These are phyloP conservation scores for Acanthamoeba healyi DNA, from an alignment of 208 protist species.

Conservation along the genomic window DNA sequence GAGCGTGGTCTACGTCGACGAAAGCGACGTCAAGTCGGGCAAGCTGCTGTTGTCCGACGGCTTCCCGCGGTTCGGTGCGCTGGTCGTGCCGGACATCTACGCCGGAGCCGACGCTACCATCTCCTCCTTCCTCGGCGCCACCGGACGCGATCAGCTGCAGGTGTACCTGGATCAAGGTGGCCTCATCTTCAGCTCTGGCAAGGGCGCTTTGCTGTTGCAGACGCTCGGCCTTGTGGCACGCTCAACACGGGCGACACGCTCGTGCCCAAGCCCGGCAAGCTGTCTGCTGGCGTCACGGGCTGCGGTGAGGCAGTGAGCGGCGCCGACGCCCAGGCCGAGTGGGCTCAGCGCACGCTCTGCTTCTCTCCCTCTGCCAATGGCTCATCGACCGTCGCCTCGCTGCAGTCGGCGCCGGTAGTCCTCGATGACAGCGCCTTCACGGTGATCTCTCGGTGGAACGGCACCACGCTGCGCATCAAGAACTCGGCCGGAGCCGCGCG, in stretches of 20 bases:
- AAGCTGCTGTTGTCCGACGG: conserved; percentile 36
- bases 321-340: conserved; percentile 35
- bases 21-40: conserved; percentile 19
- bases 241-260: background rate
- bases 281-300: background rate
- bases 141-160: conserved; percentile 25
- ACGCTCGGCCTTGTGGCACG: conserved; percentile 72
- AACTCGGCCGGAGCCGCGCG: background rate
- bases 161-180: conserved; percentile 65
- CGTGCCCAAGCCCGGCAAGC: background rate
- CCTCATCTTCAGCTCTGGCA: conserved; percentile 62
- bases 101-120: conserved; percentile 46
- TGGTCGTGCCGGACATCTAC: conserved; percentile 73
- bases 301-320: background rate
- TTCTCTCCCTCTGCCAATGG: conserved; percentile 65
- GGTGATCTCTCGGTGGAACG: background rate
- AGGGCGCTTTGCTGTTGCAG: conserved; percentile 64
- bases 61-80: conserved; percentile 48
- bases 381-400: background rate
- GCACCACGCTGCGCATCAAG: conserved; percentile 6
- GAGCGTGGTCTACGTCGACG: conserved; percentile 73
- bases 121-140: background rate
- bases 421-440: background rate
- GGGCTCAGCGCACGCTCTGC: conserved; percentile 59
- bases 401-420: conserved; percentile 53